Base-by-base conservation (phyloP, 2,329 filamentous ascomycete species). In the Pseudofabraea citricarpa region DNA sequence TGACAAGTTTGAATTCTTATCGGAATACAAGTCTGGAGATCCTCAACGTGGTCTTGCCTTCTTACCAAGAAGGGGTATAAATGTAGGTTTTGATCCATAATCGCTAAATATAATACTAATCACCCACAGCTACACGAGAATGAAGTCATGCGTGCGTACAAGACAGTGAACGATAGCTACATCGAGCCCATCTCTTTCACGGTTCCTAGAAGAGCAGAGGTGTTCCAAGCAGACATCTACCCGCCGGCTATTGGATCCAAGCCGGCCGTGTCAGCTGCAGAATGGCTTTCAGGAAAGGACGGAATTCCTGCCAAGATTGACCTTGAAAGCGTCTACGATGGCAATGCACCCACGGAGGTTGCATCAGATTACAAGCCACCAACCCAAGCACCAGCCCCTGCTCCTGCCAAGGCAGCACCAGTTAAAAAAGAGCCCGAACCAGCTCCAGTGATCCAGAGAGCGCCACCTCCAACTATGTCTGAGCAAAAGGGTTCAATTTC, bases 171-270 rank as follows among this genome's bases (percentile, higher is more conserved):
- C 66, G 93, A 98, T 63, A 66, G 72, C 36, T 95, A 95, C 69
- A 89, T 98, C 57, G 93, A 98, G 69, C 93, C 93, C 31, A 87
- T 98, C 60, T 95, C 93, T 2, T 98, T 98, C 71, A 95, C 95
- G 43, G 93, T 97, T 2, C 93, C 93, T 38, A 83, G 93, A 51
- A 82, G 93, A 51, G 88, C 93, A 43, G 90, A 96, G 67, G 89
- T 85, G 40, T 96, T 96, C 80, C 91, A 97, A 69, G 88, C 90
- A 48, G 93, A 98, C 62, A 96, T 98, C 58, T 98, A 88, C 66
- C 93, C 91, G 32, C 91, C 93, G 9, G 85, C 90, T 10, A 74
- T 75, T 44, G 91, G 93, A 48, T 64, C 78, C 42, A 94, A 89
- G 67, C 81, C 93, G 39, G 90, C 85, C 46, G 79, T 95, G 60